Percentiles rank a stretch among this genome's conserved stretches.
These are phyloP conservation scores for Trichophyton equinum DNA, from an alignment of 2,329 filamentous ascomycete species.

Conservation along the genomic window DNA sequence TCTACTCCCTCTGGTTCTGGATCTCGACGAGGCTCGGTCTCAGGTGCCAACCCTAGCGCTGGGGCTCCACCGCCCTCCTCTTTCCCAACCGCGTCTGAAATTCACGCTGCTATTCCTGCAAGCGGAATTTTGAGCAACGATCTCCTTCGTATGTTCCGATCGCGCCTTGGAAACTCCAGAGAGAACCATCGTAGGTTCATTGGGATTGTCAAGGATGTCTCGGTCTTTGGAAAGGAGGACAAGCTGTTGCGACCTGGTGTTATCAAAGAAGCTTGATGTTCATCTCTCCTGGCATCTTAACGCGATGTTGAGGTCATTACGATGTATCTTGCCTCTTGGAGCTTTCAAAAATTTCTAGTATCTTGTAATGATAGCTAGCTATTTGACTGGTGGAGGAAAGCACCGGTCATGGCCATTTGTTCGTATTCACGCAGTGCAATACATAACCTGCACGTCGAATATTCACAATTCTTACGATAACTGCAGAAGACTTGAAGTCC, in stretches of 20 bases:
- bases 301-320: background rate
- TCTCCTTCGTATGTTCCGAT: conserved; percentile 32
- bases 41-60: background rate
- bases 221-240: conserved; percentile 34
- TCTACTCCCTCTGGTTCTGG: conserved; percentile 4
- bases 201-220: conserved; percentile 33
- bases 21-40: background rate
- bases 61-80: background rate
- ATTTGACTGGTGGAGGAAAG: too few species aligned
- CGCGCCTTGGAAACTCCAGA: conserved; percentile 30
- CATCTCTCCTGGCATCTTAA: background rate
- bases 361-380: too few species aligned
- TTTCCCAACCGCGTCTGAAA: conserved; percentile 36
- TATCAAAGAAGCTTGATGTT: conserved; percentile 16
- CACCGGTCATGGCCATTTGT: too few species aligned
- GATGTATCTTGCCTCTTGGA: background rate
- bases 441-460: too few species aligned
- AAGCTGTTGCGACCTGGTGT: conserved; percentile 28
- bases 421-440: too few species aligned
- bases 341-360: background rate
- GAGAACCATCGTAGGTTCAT: conserved; percentile 33
- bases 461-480: too few species aligned
- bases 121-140: conserved; percentile 35
- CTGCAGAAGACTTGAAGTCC: too few species aligned
- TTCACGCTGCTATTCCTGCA: conserved; percentile 35